A percentile compares a stretch with the other conserved stretches of the same genome.
Evolutionary conservation across 257 asterid genomes (phyloP).

Genomic region (Gentiana dahurica): DNA sequence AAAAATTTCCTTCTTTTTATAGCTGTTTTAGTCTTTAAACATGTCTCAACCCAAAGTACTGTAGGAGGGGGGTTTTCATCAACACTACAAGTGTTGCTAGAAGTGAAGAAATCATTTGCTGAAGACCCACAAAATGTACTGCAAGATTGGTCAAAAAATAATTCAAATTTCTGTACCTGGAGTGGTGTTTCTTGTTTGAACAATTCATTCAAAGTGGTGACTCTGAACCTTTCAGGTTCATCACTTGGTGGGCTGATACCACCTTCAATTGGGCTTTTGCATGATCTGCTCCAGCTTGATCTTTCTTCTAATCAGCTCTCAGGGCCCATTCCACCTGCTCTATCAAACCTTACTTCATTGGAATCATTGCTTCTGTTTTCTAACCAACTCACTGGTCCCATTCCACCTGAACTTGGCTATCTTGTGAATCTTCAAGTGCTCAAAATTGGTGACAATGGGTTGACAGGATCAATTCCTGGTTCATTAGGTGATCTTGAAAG

Average conservation of each 20-base stretch:
- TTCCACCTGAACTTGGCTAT: slow-evolving; percentile 45
- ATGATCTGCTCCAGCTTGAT: slow-evolving; percentile 74
- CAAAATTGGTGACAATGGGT: slow-evolving; percentile 61
- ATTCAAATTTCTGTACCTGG: slow-evolving; percentile 51
- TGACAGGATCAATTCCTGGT: slow-evolving; percentile 57
- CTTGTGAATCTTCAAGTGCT: slow-evolving; percentile 42
- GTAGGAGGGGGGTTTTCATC: slow-evolving; percentile 11
- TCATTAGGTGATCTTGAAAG: slow-evolving; percentile 36
- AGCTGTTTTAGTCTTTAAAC: slow-evolving; percentile 6
- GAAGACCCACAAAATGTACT: slow-evolving; percentile 41
- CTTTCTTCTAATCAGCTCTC: slow-evolving; percentile 55
- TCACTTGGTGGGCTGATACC: slow-evolving; percentile 57
- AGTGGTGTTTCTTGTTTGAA: slow-evolving; percentile 45
- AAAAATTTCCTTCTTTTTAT: slow-evolving; percentile 3
- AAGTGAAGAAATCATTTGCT: slow-evolving; percentile 38
- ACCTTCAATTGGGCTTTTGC: slow-evolving; percentile 46
- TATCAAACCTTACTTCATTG: slow-evolving; percentile 58
- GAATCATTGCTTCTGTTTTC: slow-evolving; percentile 63
- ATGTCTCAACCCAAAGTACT: slow-evolving; percentile 12
- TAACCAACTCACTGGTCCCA: slow-evolving; percentile 72
- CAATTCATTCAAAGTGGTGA: slow-evolving; percentile 17
- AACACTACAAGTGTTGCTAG: slow-evolving; percentile 29
- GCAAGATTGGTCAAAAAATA: slow-evolving; percentile 44
- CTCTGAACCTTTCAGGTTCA: slow-evolving; percentile 38
- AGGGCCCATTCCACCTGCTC: slow-evolving; percentile 87